Evolutionary conservation across 139 green algal genomes (phyloP).

Genomic region (Edaphochlamys debaryana): DNA sequence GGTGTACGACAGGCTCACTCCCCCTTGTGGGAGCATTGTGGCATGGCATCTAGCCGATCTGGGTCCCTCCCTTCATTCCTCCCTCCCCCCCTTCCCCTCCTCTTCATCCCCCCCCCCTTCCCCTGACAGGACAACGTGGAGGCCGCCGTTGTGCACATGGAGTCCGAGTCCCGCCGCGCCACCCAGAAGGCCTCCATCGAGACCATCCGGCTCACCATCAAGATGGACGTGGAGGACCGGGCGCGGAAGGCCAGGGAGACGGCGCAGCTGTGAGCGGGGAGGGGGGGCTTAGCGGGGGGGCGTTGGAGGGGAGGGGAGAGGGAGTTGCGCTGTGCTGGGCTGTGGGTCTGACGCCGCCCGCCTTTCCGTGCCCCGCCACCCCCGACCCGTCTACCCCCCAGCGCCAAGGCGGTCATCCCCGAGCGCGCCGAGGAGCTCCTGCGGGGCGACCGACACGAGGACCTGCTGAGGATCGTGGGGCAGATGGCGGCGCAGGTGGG

Average conservation of each 20-base stretch:
- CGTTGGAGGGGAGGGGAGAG: too few relatives aligned
- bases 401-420: background rate
- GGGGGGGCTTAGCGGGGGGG: background rate
- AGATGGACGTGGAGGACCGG: background rate
- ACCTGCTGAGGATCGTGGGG: constrained; percentile 28
- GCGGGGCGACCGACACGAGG: constrained; percentile 3
- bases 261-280: background rate
- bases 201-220: background rate
- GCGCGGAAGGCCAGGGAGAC: background rate
- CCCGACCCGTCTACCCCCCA: too few relatives aligned
- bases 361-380: too few relatives aligned
- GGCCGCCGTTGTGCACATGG: background rate
- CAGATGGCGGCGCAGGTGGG: constrained; percentile 13
- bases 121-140: background rate
- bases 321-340: too few relatives aligned
- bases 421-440: constrained; percentile 14
- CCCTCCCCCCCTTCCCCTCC: too few relatives aligned
- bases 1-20: background rate
- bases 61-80: too few relatives aligned
- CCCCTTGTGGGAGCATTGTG: too few relatives aligned
- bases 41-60: too few relatives aligned
- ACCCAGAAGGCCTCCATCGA: background rate
- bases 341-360: too few relatives aligned
- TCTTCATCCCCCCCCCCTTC: too few relatives aligned
- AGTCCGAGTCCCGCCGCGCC: background rate